Base-by-base conservation (phyloP, 148 eudicot species). In the Vaccinium macrocarpon region DNA sequence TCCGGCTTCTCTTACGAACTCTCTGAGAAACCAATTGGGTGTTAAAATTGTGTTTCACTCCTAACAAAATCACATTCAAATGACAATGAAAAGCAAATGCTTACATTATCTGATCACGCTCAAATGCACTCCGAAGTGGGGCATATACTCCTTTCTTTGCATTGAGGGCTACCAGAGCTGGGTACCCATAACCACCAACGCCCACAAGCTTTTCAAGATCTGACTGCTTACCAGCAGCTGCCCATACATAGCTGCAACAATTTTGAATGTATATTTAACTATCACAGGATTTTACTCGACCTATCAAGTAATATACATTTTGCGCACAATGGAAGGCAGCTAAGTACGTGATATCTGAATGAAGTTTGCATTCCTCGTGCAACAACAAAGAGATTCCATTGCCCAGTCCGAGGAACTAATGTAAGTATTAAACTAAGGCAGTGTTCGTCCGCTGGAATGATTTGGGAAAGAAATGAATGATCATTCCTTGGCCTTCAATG, bases 181-280 rank as follows among this genome's bases (percentile, higher is more conserved):
- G 99, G 90, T 95, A 95, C 8, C 99, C 99, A 82, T 95, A 97
- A 73, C 99, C 99, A 57, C 99, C 98, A 73, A 97, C 99, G 80
- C 97, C 97, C 46, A 97, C 95, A n/a, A 90, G 92, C 79, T 85
- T 92, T 88, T 97, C 99, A 35, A 97, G 97, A 88, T 95, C 97
- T 35, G 94, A 89, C 88, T 97, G 99, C 88, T 95, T 95, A 76
- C 98, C 98, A 56, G 99, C 96, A 78, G 94, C 96, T 21, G 92
- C 89, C 99, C 99, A 97, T n/a, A 97, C 94, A 88, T 90, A 95
- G 87, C 99, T 97, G 95, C 94, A 91, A 81, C 50, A 85, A 84
- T 14, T 23, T 68, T 79, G 25, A 48, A 9, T 23, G 42, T 35
- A 6, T 29, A 70, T 29, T 32, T 18, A 80, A 57, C 23, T 56